phyloP scores from a whole-genome alignment of 2,329 filamentous ascomycete genomes.

The Gnomoniopsis smithogilvyi region DNA sequence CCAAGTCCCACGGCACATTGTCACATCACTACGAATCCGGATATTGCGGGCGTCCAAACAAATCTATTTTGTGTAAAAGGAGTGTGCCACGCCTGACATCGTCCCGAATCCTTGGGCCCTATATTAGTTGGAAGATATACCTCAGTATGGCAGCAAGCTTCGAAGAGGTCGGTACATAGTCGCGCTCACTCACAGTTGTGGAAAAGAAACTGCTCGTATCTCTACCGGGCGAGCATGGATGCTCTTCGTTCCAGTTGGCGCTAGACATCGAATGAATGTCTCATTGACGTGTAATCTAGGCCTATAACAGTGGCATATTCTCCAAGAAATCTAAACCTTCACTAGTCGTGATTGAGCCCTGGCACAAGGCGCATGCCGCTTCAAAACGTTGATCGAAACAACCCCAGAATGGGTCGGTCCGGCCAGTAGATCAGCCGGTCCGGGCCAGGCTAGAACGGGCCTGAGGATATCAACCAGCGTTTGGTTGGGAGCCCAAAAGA shows the following conservation, averaged over 20 bases:
- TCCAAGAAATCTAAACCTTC: neutral
- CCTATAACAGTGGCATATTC: neutral
- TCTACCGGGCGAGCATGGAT: neutral
- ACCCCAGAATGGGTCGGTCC: neutral
- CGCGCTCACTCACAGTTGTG: too few relatives aligned
- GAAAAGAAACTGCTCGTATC: too few relatives aligned
- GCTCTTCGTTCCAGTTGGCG: too few relatives aligned
- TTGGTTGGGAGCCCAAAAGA: neutral
- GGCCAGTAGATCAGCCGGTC: constrained; percentile 4
- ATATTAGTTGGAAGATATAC: too few relatives aligned
- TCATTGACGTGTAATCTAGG: neutral
- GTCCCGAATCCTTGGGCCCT: too few relatives aligned
- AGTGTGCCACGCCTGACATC: too few relatives aligned
- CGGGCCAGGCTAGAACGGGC: neutral
- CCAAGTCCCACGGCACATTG: too few relatives aligned
- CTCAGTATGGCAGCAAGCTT: too few relatives aligned
- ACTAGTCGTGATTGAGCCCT: neutral
- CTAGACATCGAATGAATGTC: neutral
- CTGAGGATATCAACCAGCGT: neutral
- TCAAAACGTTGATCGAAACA: neutral
- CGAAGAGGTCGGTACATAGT: too few relatives aligned
- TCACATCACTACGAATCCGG: too few relatives aligned
- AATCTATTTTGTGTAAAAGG: too few relatives aligned
- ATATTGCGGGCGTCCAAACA: too few relatives aligned
- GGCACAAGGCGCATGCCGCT: neutral